Base-by-base conservation (phyloP, 176 grass and related monocot species). In the Carex pumila region DNA sequence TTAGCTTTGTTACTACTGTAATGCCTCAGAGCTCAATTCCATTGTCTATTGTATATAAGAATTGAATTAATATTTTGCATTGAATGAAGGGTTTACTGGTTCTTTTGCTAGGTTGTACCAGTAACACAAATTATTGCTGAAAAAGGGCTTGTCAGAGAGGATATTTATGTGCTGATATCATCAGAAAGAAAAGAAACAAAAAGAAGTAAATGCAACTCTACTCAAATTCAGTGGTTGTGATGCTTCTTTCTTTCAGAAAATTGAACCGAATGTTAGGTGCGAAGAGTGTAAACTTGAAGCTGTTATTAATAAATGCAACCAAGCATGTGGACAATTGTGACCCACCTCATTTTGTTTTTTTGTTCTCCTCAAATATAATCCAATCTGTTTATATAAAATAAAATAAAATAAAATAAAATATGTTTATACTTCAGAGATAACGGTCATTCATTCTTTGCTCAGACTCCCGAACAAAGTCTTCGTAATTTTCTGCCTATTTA, bases 251-350 rank as follows among this genome's bases (percentile, higher is more conserved):
- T 32, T 15, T 77, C 54, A 17, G 6, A 50, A 49, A 47, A 73
- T 13, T 50, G 18, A 50, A 73, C 43, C 47, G 30, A 13, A 17
- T 22, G 21, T 53, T 77, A 77, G 72, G 72, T 77, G 25, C 1
- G 72, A 47, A 72, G 69, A 72, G 69, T 72, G 70, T 73, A 73
- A 73, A 21, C 18, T 50, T 19, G 70, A 71, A 71, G 68, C 37
- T 71, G 68, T 71, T 43, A 71, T 45, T 71, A 41, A 45, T 39
- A 69, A 69, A 69, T 69, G 65, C 65, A 39, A 39, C 14, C 2
- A 71, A 43, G 17, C 68, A 71, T 71, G 68, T 71, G 67, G 30
- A 71, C 36, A 71, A 45, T 45, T 71, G 37, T 71, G 68, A 3
- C 7, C 37, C 34, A 34, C 19, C 7, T 43, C 18, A 1, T 21